phyloP scores from a whole-genome alignment of 768 basidiomycete genomes.

The Termitomyces sp. region DNA sequence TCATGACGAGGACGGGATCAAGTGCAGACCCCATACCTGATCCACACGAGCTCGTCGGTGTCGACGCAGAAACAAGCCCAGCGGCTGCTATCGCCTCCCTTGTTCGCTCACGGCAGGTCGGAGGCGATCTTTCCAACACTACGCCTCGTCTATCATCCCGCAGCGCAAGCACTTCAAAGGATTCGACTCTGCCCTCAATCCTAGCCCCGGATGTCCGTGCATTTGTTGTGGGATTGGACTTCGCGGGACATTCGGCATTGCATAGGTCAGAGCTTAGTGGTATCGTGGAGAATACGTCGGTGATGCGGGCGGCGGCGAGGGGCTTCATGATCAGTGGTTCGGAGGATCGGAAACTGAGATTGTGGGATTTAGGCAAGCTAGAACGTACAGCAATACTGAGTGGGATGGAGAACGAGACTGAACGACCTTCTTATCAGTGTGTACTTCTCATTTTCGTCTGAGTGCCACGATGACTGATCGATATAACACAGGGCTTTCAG shows the following conservation, averaged over 20 bases:
- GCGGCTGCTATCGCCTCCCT: constrained; percentile 78
- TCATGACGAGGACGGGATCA: constrained; percentile 50
- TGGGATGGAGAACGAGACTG: constrained; percentile 71
- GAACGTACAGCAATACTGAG: constrained; percentile 78
- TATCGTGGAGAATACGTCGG: constrained; percentile 32
- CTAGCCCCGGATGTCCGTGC: constrained; percentile 69
- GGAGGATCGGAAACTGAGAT: constrained; percentile 80
- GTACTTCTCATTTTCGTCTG: constrained; percentile 5
- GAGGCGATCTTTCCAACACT: constrained; percentile 17
- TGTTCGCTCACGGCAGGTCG: constrained; percentile 62
- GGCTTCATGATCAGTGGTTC: constrained; percentile 88
- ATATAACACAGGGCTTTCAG: constrained; percentile 27
- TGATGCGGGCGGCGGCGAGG: constrained; percentile 37
- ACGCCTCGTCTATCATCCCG: constrained; percentile 28
- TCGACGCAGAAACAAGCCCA: constrained; percentile 57
- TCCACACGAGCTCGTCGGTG: constrained; percentile 45
- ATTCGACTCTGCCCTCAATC: constrained; percentile 32
- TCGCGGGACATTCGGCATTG: constrained; percentile 61
- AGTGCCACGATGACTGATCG: not conserved
- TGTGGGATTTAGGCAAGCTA: constrained; percentile 80
- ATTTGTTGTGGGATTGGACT: constrained; percentile 69
- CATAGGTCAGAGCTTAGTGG: constrained; percentile 51
- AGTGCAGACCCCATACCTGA: constrained; percentile 48
- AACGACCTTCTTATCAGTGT: constrained; percentile 77
- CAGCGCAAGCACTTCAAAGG: constrained; percentile 25